Base-by-base conservation (phyloP, 495 filamentous ascomycete species). In the Podospora anserina region DNA sequence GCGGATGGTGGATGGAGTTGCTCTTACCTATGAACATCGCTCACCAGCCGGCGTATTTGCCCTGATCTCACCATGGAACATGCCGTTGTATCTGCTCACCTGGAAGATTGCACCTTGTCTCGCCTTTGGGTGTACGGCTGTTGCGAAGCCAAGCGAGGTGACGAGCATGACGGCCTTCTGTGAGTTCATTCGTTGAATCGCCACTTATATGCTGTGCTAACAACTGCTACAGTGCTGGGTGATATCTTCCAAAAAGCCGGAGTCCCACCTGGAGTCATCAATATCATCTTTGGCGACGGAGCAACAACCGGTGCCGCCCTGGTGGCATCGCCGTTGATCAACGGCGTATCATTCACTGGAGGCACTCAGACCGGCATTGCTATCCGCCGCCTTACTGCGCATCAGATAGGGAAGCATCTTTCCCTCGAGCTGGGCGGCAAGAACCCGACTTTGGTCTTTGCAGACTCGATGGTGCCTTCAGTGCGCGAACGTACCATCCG, bases 351-450 rank as follows among this genome's bases (percentile, higher is more conserved):
- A 56, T 80, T 88, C 26, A 88, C 85, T 0, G 86, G 85, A 2
- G 80, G 82, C 1, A 79, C 82, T 3, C 67, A 64, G 2, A 84
- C 86, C 1, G 77, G 78, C n/a, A 73, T 72, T 19, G 69, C 70
- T 49, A 74, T 76, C 63, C 74, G 74, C 34, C 65, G 63, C 2
- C 61, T 66, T 13, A 88, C 79, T 1, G 77, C 78, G 5, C 63
- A 74, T 26, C 74, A 77, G 19, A 80, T 78, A 59, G 54, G 90
- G 83, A 92, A 92, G 73, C 90, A 90, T 72, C 84, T 91, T 30
- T 91, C 89, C 6, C 88, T 93, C 82, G 91, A 94, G 72, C 84
- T 92, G 1, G 91, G 91, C 55, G 91, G 91, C 23, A 93, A 92
- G 79, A 90, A 87, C 49, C 89, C 91, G 2, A 78, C 87, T 20